Evolutionary conservation across 2,329 filamentous ascomycete genomes (phyloP), one percentile per base, ranked within the genome.

Genomic region (Hymenoscyphus fraxineus): DNA sequence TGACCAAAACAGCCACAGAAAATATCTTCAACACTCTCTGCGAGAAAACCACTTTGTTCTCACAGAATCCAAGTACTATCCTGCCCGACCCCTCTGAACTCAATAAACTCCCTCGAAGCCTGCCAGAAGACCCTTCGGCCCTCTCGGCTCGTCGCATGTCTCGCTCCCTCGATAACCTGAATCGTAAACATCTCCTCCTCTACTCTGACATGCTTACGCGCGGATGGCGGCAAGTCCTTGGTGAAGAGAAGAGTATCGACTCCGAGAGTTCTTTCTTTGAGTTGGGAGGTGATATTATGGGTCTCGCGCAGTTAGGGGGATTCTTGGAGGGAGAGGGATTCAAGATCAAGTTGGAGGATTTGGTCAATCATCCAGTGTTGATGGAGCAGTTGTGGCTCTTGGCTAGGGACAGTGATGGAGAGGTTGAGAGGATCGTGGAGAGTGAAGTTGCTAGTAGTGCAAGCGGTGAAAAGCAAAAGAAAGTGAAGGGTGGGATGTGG

Each of bases 201-300:
- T 59, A 63, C n/a, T 60, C 57, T 13, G 56, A 59, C 5, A 10
- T 65, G 31, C 62, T 66, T 12, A 41, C 27, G 13, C 40, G 39
- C 9, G 32, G 39, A n/a, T 65, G 60, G 64, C 27, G 60, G 6
- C 35, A 63, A 15, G 61, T 65, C 54, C 51, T 63, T 6, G 51
- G 41, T 22, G 58, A 59, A 16, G 58, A 61, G 39, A 58, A 35
- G 22, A 40, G 41, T 35, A 31, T 61, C 6, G 22, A 63, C 16
- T 47, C 44, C 6, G 63, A 65, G 6, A 55, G 58, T 15, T 64
- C 61, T 15, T 65, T 67, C 39, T 67, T 58, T 47, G 63, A 55
- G 1, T 35, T 65, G 10, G 66, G 64, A 10, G 61, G 64, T 13
- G 66, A 67, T 60, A 64, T 67, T n/a, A 64, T 67, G 35, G 64